Conservation (phyloP, 1,284 basidiomycete genomes). For the Pseudozyma pruni region DNA sequence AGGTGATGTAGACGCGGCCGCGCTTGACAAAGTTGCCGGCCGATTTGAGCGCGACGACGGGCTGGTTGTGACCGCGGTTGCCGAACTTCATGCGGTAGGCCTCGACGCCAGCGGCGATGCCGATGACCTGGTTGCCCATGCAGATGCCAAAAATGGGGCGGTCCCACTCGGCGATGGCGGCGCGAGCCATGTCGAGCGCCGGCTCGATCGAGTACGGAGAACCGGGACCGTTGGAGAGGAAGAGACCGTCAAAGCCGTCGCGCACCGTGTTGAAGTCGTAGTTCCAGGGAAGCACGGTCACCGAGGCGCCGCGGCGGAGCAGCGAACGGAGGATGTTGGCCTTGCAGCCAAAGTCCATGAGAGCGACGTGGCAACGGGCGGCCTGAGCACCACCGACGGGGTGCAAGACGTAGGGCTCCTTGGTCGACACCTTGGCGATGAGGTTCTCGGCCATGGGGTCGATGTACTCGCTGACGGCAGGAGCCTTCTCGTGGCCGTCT, state of each 20-base stretch:
- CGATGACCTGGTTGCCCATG: slow-evolving; percentile 86
- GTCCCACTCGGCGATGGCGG: slow-evolving; percentile 82
- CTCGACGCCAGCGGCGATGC: slow-evolving; percentile 94
- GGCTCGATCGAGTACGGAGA: slow-evolving; percentile 90
- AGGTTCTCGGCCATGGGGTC: slow-evolving; percentile 92
- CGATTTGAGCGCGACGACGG: slow-evolving; percentile 89
- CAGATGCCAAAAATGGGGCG: slow-evolving; percentile 97
- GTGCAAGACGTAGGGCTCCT: slow-evolving; percentile 85
- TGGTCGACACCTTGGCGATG: slow-evolving; percentile 90
- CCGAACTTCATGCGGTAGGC: slow-evolving; percentile 98
- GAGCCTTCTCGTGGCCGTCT: slow-evolving; percentile 74
- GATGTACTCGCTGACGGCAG: slow-evolving; percentile 72
- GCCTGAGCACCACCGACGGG: slow-evolving; percentile 75
- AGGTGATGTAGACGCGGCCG: slow-evolving; percentile 95
- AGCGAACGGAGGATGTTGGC: slow-evolving; percentile 95
- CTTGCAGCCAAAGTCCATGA: slow-evolving; percentile 97
- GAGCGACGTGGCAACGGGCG: slow-evolving; percentile 80
- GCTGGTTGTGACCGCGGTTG: slow-evolving; percentile 99
- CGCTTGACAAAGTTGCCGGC: slow-evolving; percentile 87
- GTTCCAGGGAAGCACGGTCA: slow-evolving; percentile 97
- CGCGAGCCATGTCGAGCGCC: slow-evolving; percentile 81
- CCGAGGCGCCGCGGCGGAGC: slow-evolving; percentile 85
- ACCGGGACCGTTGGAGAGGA: slow-evolving; percentile 95
- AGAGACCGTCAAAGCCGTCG: slow-evolving; percentile 92
- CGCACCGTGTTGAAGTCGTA: slow-evolving; percentile 90